Conservation (phyloP, 2,329 filamentous ascomycete genomes). For the Colletotrichum truncatum region DNA sequence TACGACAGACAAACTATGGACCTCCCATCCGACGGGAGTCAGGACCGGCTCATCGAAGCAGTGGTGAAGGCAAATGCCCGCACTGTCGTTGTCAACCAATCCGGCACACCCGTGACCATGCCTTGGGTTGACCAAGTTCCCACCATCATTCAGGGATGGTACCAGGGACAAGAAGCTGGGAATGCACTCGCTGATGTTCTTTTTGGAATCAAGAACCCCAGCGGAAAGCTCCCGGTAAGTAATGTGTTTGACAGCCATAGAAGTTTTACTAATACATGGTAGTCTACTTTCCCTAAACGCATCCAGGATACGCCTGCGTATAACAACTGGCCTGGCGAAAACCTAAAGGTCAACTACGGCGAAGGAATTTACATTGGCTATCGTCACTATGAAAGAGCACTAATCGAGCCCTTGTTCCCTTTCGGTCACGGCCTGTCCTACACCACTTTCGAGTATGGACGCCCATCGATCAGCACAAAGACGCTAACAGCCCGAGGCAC, state of each 20-base stretch:
- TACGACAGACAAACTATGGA: slow-evolving; percentile 79
- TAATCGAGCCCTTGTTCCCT: slow-evolving; percentile 70
- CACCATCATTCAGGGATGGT: slow-evolving; percentile 79
- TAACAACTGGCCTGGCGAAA: slow-evolving; percentile 79
- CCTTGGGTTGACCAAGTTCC: slow-evolving; percentile 74
- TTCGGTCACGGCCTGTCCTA: slow-evolving; percentile 82
- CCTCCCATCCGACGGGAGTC: slow-evolving; percentile 66
- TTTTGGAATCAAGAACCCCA: slow-evolving; percentile 70
- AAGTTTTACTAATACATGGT: background rate
- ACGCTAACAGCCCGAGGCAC: slow-evolving; percentile 48
- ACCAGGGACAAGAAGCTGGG: slow-evolving; percentile 76
- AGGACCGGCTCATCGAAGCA: slow-evolving; percentile 71
- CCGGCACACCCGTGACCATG: slow-evolving; percentile 75
- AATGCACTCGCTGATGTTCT: slow-evolving; percentile 75
- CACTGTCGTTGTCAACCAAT: slow-evolving; percentile 76
- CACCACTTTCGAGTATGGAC: slow-evolving; percentile 73
- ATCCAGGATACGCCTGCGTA: slow-evolving; percentile 75
- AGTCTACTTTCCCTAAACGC: slow-evolving; percentile 72
- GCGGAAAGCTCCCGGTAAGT: slow-evolving; percentile 72
- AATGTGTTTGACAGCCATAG: background rate
- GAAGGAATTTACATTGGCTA: slow-evolving; percentile 81
- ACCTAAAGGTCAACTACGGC: slow-evolving; percentile 73
- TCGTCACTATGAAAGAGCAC: slow-evolving; percentile 72
- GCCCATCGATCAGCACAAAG: slow-evolving; percentile 57
- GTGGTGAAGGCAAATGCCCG: slow-evolving; percentile 70